A percentile compares a stretch with the other conserved stretches of the same genome.
Conservation (phyloP, 2,329 filamentous ascomycete species). For the Ophiostoma sp. region DNA sequence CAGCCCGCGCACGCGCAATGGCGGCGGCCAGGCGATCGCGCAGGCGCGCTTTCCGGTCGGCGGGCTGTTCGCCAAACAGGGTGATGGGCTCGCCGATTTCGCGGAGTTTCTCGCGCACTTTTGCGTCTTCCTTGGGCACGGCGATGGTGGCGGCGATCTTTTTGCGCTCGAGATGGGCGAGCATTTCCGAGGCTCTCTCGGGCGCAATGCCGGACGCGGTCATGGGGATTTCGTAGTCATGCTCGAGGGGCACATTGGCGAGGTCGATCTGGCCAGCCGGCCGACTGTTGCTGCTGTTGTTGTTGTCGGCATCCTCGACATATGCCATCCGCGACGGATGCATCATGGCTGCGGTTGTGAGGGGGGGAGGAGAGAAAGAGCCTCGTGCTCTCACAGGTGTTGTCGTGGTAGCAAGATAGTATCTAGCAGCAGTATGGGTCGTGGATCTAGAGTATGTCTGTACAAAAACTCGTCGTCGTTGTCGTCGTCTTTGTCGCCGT, state of each 20-base stretch:
- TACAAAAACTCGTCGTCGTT: background rate
- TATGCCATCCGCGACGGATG: conserved; percentile 90
- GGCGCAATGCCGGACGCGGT: conserved; percentile 61
- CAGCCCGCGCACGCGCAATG: conserved; percentile 16
- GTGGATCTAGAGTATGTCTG: background rate
- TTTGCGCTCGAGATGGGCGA: conserved; percentile 87
- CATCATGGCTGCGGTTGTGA: conserved; percentile 46
- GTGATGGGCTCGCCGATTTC: conserved; percentile 91
- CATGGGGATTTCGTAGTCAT: conserved; percentile 75
- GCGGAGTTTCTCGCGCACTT: conserved; percentile 73
- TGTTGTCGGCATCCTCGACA: conserved; percentile 73
- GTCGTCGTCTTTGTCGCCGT: background rate
- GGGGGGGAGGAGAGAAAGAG: background rate
- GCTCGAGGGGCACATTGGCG: conserved; percentile 58
- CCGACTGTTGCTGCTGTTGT: conserved; percentile 68
- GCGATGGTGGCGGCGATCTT: conserved; percentile 80
- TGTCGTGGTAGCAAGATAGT: background rate
- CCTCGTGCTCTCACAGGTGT: background rate
- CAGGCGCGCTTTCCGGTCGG: conserved; percentile 79
- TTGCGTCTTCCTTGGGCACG: conserved; percentile 85
- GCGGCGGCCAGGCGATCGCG: conserved; percentile 62
- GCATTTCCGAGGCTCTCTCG: conserved; percentile 77
- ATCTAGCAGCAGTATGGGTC: background rate
- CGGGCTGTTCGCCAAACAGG: conserved; percentile 83
- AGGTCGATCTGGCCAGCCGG: conserved; percentile 34